phyloP scores from a whole-genome alignment of 306 rosid species.

The Comarum palustre region DNA sequence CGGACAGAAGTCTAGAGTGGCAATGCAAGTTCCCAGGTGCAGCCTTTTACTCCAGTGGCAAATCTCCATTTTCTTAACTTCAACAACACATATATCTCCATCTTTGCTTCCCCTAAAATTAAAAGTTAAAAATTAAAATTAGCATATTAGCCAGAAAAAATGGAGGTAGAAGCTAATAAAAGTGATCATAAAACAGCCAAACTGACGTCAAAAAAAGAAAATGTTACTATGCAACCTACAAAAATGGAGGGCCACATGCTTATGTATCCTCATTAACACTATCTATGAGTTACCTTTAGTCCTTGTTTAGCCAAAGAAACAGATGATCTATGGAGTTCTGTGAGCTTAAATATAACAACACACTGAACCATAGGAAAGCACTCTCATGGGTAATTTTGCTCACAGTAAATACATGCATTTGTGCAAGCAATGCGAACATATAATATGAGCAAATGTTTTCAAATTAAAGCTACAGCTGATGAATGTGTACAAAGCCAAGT shows the following conservation, averaged over 20 bases:
- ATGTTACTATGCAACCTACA: background rate
- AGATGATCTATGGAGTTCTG: background rate
- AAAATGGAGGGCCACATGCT: background rate
- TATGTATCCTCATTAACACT: background rate
- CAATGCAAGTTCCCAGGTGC: conserved; percentile 77
- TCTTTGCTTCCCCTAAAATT: conserved; percentile 82
- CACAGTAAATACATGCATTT: background rate
- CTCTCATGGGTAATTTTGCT: background rate
- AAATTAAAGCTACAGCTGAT: background rate
- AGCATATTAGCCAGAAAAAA: background rate
- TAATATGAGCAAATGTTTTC: background rate
- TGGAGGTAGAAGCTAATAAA: background rate
- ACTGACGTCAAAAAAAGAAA: background rate
- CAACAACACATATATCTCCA: conserved; percentile 82
- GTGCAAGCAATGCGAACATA: background rate
- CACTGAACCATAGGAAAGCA: background rate
- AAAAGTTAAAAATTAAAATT: background rate
- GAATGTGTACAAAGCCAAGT: conserved; percentile 8
- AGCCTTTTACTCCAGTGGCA: conserved; percentile 81
- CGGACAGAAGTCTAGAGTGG: conserved; percentile 77
- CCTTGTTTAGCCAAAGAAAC: background rate
- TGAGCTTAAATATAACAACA: background rate
- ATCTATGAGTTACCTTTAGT: background rate
- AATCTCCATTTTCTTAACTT: conserved; percentile 88
- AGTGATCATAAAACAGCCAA: background rate